Evolutionary conservation across 495 filamentous ascomycete genomes (phyloP).

Genomic region (Xylaria nigripes): DNA sequence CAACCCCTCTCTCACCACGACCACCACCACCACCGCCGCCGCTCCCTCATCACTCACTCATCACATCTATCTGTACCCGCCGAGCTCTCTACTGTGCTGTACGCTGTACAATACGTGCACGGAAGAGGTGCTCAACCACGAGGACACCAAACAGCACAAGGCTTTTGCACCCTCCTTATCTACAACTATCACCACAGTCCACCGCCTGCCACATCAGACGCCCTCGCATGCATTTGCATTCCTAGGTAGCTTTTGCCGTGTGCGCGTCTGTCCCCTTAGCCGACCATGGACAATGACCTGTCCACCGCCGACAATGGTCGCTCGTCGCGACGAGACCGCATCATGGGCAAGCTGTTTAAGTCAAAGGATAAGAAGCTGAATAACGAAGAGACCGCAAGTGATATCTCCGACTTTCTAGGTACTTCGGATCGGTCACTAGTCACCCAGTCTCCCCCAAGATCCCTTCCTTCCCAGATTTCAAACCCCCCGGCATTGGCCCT

Average conservation of each 20-base stretch:
- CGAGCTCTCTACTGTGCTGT: neutral
- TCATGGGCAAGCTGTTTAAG: constrained; percentile 45
- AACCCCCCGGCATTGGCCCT: constrained; percentile 35
- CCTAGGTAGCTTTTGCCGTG: neutral
- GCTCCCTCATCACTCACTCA: neutral
- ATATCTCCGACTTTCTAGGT: constrained; percentile 40
- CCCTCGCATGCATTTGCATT: neutral
- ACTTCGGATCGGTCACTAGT: constrained; percentile 35
- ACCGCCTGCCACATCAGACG: neutral
- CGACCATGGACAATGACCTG: constrained; percentile 39
- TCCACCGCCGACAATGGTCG: constrained; percentile 30
- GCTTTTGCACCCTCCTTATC: neutral
- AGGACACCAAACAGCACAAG: constrained; percentile 1
- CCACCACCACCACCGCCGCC: neutral
- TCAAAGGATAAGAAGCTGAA: constrained; percentile 34
- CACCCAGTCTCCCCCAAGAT: constrained; percentile 28
- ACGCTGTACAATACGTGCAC: neutral
- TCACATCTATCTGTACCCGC: neutral
- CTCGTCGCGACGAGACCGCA: constrained; percentile 34
- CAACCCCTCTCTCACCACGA: neutral
- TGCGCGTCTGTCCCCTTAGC: neutral
- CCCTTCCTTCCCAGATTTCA: constrained; percentile 14
- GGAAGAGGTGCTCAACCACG: neutral
- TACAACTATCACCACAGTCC: neutral
- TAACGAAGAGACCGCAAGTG: constrained; percentile 29